These are phyloP conservation scores for Polytrichum formosum DNA, from an alignment of 225 moss, liverwort and hornwort species.

Conservation along the genomic window DNA sequence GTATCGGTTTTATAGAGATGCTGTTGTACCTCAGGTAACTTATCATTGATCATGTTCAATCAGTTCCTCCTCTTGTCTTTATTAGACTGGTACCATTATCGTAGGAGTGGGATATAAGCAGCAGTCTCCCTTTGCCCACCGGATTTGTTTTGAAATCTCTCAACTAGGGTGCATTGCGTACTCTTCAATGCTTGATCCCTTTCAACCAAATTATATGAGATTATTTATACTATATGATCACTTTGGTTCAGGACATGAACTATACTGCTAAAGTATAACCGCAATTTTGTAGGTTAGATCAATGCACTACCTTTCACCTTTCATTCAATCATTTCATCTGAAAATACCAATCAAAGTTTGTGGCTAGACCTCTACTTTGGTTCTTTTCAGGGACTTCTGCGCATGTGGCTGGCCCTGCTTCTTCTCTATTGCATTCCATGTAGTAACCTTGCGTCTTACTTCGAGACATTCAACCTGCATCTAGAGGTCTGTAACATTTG, in stretches of 20 bases:
- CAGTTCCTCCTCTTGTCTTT: too few relatives aligned
- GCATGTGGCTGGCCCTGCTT: slow-evolving; percentile 72
- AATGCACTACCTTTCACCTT: slow-evolving; percentile 5
- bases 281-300: neutral
- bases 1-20: slow-evolving; percentile 96
- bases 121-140: neutral
- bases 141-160: neutral
- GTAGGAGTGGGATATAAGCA: neutral
- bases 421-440: slow-evolving; percentile 72
- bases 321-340: slow-evolving; percentile 23
- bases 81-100: too few relatives aligned
- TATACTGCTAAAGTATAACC: neutral
- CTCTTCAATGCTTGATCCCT: too few relatives aligned
- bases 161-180: too few relatives aligned
- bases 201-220: too few relatives aligned
- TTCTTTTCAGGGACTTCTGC: slow-evolving; percentile 73
- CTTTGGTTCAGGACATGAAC: neutral
- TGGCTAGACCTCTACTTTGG: slow-evolving; percentile 59
- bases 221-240: neutral
- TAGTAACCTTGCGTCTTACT: slow-evolving; percentile 60
- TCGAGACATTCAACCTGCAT: slow-evolving; percentile 74
- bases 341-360: slow-evolving; percentile 30
- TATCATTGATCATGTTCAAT: too few relatives aligned
- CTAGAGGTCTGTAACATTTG: slow-evolving; percentile 70
- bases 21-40: slow-evolving; percentile 87